A percentile compares a stretch with the other conserved stretches of the same genome.
Conservation (phyloP, 1,284 basidiomycete species). For the Trichosporon sp. region DNA sequence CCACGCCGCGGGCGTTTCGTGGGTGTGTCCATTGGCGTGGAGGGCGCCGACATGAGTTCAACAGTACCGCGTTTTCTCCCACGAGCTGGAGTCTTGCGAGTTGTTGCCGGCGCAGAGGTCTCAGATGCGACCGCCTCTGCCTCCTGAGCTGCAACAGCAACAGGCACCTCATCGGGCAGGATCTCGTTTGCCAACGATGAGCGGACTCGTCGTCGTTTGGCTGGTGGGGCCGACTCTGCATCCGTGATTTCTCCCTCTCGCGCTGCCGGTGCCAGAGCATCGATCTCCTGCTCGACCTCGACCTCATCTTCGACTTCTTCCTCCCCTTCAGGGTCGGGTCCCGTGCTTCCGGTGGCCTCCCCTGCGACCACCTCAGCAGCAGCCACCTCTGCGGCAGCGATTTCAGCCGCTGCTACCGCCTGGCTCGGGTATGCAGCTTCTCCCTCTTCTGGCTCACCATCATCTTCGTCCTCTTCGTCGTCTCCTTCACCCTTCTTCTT, state of each 20-base stretch:
- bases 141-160: not conserved
- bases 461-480: slow-evolving; percentile 1
- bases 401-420: not conserved
- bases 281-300: not conserved
- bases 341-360: not conserved
- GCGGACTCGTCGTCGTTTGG: not conserved
- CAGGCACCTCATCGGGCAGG: not conserved
- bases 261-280: not conserved
- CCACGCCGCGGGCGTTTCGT: not conserved
- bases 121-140: not conserved
- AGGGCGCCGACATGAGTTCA: not conserved
- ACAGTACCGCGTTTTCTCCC: not conserved
- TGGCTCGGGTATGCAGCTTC: not conserved
- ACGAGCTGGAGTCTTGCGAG: not conserved
- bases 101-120: not conserved
- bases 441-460: not conserved
- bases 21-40: not conserved
- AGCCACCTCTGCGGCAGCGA: not conserved
- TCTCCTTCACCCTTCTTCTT: slow-evolving; percentile 8
- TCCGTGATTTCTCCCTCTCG: not conserved
- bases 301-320: slow-evolving; percentile 11
- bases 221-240: not conserved
- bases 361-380: not conserved
- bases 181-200: not conserved
- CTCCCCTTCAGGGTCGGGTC: not conserved